These are phyloP conservation scores for Fusarium circinatum DNA, from an alignment of 2,329 filamentous ascomycete genomes.

Conservation along the genomic window DNA sequence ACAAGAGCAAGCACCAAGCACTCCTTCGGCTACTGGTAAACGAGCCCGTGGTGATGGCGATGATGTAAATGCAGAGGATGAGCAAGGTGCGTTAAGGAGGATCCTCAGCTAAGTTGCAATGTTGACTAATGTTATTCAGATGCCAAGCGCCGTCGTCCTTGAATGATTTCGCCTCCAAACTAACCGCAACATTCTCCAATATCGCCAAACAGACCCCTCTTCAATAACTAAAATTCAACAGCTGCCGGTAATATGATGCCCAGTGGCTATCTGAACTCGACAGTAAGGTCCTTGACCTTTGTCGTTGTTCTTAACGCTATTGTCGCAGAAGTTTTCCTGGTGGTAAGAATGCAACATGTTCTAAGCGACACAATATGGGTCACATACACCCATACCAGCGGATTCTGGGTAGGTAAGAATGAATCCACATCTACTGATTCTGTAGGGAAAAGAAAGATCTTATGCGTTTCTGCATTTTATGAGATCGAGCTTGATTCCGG, in stretches of 20 bases:
- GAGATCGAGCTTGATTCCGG: background rate
- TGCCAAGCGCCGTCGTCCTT: conserved; percentile 62
- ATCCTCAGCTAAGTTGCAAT: background rate
- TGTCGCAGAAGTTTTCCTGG: conserved; percentile 23
- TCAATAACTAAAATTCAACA: conserved; percentile 15
- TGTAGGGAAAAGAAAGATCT: conserved; percentile 27
- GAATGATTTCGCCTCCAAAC: conserved; percentile 26
- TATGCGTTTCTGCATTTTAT: background rate
- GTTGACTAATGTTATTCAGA: conserved; percentile 52
- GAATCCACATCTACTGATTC: conserved; percentile 28
- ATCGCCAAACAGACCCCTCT: conserved; percentile 7
- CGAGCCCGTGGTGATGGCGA: conserved; percentile 45
- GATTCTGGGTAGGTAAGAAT: conserved; percentile 29
- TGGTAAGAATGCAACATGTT: conserved; percentile 38
- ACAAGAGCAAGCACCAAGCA: conserved; percentile 33
- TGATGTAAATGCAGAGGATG: conserved; percentile 47
- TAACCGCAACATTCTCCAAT: conserved; percentile 29
- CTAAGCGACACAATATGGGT: conserved; percentile 6
- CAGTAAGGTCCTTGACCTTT: background rate
- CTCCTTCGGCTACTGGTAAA: conserved; percentile 40
- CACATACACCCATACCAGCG: background rate
- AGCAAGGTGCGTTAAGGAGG: conserved; percentile 43
- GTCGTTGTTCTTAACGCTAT: conserved; percentile 1
- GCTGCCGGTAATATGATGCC: conserved; percentile 12
- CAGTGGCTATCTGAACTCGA: background rate